These are phyloP conservation scores for Herpotrichia juniperi DNA, from an alignment of 2,329 filamentous ascomycete genomes.

Conservation along the genomic window DNA sequence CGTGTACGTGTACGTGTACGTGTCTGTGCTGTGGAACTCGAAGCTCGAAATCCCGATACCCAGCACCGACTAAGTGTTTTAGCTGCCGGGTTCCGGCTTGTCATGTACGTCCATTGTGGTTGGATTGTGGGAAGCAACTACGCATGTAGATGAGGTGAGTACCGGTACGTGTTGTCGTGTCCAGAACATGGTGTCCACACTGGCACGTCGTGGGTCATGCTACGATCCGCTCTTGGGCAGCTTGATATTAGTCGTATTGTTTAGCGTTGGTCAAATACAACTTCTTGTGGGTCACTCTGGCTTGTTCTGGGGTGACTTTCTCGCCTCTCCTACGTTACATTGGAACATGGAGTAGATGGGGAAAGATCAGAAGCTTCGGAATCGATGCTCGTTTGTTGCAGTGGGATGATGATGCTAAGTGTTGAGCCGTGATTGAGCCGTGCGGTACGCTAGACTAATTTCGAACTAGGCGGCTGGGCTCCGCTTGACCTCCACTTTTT, in stretches of 20 bases:
- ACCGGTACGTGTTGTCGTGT: too few species aligned
- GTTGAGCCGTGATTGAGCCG: background rate
- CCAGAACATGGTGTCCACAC: too few species aligned
- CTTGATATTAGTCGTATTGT: background rate
- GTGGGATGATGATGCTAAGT: background rate
- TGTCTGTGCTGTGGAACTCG: slow-evolving; percentile 9
- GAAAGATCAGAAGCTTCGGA: background rate
- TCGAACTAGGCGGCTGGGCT: background rate
- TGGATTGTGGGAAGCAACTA: background rate
- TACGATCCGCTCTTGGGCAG: background rate
- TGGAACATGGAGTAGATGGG: background rate
- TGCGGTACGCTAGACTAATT: background rate
- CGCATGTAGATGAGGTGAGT: background rate
- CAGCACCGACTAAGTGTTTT: slow-evolving; percentile 24
- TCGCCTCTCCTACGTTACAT: background rate
- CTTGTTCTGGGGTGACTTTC: background rate
- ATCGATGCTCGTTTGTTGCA: background rate
- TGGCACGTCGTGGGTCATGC: too few species aligned
- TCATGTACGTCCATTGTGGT: slow-evolving; percentile 7
- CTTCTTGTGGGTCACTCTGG: background rate
- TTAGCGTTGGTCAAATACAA: background rate
- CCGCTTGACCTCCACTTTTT: background rate
- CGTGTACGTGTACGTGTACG: background rate
- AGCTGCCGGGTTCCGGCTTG: slow-evolving; percentile 17
- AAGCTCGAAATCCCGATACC: slow-evolving; percentile 15